These are phyloP conservation scores for Leishmania aethiopica DNA, from an alignment of 208 protist genomes.

Conservation along the genomic window DNA sequence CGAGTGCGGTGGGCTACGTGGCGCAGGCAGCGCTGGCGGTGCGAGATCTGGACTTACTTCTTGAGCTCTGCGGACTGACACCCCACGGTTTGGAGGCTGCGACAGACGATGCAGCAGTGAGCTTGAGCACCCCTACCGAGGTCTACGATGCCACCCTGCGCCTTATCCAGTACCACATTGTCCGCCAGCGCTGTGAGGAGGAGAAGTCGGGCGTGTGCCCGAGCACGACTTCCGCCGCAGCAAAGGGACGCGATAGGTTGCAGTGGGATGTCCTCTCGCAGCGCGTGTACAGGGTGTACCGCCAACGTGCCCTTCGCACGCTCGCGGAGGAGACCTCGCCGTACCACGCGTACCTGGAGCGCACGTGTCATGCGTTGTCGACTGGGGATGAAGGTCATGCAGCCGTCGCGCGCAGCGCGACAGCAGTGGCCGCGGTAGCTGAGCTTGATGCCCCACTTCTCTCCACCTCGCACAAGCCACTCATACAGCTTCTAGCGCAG, in stretches of 20 bases:
- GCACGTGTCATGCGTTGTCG: background rate
- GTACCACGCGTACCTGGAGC: conserved; percentile 12
- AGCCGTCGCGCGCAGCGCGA: background rate
- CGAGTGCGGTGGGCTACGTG: conserved; percentile 41
- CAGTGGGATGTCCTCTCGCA: conserved; percentile 27
- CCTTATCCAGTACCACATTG: conserved; percentile 46
- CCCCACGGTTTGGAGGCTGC: background rate
- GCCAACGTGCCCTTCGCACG: conserved; percentile 7
- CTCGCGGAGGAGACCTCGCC: conserved; percentile 21
- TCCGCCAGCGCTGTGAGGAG: conserved; percentile 9
- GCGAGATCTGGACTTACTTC: conserved; percentile 45
- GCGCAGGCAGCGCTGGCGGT: conserved; percentile 64
- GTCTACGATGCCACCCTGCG: conserved; percentile 59
- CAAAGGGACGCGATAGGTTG: background rate
- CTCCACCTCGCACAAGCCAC: background rate
- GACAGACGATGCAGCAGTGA: background rate
- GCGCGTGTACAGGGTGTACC: conserved; percentile 27
- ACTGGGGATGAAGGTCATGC: background rate
- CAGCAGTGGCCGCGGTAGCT: background rate
- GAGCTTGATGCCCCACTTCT: background rate
- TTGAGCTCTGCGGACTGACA: conserved; percentile 24
- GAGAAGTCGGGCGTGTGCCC: background rate
- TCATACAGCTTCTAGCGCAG: conserved; percentile 10
- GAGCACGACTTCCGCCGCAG: background rate
- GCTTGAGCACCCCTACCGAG: conserved; percentile 30